Conservation (phyloP, 192 early-diverging fungal species). For the Rhizophagus sp. region DNA sequence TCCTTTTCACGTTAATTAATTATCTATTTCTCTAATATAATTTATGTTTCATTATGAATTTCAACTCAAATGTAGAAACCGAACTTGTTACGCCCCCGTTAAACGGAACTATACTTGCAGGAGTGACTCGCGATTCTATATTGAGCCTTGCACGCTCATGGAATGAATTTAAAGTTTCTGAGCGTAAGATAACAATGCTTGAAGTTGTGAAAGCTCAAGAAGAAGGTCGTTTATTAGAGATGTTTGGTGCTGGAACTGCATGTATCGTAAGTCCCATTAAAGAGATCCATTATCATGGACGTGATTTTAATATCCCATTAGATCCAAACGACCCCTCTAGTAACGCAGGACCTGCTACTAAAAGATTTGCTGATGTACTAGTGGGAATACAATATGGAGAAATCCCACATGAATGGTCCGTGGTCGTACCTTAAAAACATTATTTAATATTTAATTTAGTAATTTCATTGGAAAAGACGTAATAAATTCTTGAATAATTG, state of each 20-base stretch:
- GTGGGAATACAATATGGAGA: constrained; percentile 94
- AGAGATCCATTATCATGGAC: constrained; percentile 75
- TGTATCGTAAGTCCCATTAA: constrained; percentile 94
- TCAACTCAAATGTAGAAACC: constrained; percentile 41
- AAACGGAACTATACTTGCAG: constrained; percentile 93
- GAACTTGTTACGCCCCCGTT: constrained; percentile 91
- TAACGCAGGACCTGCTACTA: constrained; percentile 87
- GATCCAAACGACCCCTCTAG: constrained; percentile 74
- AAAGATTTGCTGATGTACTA: constrained; percentile 79
- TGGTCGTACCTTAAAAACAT: constrained; percentile 54
- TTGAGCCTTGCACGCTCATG: constrained; percentile 74
- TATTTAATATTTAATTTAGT: too few species aligned
- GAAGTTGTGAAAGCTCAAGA: constrained; percentile 73
- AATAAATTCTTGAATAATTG: too few species aligned
- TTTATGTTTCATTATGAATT: neutral
- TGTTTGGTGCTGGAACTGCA: constrained; percentile 96
- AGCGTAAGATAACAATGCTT: constrained; percentile 81
- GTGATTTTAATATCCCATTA: constrained; percentile 83
- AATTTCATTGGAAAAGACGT: too few species aligned
- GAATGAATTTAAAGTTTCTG: constrained; percentile 87
- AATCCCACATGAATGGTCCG: constrained; percentile 79
- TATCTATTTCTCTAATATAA: neutral
- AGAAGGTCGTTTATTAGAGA: constrained; percentile 81
- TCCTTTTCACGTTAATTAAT: neutral
- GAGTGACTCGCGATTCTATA: constrained; percentile 94